Evolutionary conservation across 2,329 filamentous ascomycete species (phyloP).

Genomic region (Trichoderma sp.): DNA sequence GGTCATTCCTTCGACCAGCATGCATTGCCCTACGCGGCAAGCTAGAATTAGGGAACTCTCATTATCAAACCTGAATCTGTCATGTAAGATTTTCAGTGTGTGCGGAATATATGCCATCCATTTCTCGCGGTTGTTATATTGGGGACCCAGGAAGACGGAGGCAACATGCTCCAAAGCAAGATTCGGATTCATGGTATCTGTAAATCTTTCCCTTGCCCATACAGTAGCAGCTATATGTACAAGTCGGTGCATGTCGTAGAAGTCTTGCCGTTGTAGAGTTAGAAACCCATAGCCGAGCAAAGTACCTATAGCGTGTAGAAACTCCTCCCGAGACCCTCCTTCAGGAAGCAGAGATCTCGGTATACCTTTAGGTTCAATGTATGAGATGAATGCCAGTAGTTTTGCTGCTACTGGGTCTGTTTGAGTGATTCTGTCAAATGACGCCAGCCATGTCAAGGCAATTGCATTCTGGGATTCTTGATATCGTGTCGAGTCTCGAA

Average conservation of each 20-base stretch:
- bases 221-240: constrained; percentile 30
- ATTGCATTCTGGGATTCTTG: constrained; percentile 34
- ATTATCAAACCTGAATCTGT: neutral
- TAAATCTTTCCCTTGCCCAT: constrained; percentile 24
- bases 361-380: constrained; percentile 39
- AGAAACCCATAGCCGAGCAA: constrained; percentile 33
- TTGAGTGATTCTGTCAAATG: constrained; percentile 41
- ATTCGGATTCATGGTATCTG: neutral
- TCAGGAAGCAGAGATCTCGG: constrained; percentile 37
- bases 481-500: constrained; percentile 37
- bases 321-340: neutral
- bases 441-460: constrained; percentile 40
- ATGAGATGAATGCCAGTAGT: constrained; percentile 40
- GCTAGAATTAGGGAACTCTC: neutral
- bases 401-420: constrained; percentile 34
- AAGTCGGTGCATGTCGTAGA: constrained; percentile 35
- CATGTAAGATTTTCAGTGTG: neutral
- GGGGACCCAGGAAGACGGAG: neutral
- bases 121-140: neutral
- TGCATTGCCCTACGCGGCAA: neutral
- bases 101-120: constrained; percentile 12
- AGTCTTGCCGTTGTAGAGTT: constrained; percentile 21
- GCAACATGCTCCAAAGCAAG: neutral
- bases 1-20: neutral
- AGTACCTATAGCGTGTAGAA: constrained; percentile 28